Percentiles rank a stretch among this genome's conserved stretches.
These are phyloP conservation scores for Lichtheimia ramosa DNA, from an alignment of 371 early-diverging fungal species.

Conservation along the genomic window DNA sequence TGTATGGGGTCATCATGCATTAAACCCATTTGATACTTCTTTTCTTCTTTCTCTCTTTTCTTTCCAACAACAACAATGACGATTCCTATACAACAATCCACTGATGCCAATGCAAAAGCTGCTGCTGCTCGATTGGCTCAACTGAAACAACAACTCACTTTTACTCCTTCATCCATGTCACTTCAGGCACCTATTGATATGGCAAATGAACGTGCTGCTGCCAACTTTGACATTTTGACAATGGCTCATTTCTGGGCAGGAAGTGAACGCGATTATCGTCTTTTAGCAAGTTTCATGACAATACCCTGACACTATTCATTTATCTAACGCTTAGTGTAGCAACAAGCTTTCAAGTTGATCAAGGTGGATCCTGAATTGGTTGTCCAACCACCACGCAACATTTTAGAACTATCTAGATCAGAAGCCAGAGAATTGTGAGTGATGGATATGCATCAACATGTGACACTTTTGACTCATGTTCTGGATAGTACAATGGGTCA, in stretches of 20 bases:
- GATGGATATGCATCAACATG: no score
- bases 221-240: conserved; percentile 52
- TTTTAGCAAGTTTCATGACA: conserved; percentile 24
- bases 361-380: conserved; percentile 60
- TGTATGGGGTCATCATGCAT: neutral
- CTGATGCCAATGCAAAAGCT: conserved; percentile 20
- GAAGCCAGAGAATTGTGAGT: conserved; percentile 61
- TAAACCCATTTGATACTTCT: neutral
- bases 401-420: conserved; percentile 51
- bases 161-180: conserved; percentile 32
- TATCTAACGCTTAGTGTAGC: conserved; percentile 13
- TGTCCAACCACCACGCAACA: conserved; percentile 50
- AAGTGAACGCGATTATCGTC: conserved; percentile 39
- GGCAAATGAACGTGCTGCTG: conserved; percentile 50
- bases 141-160: conserved; percentile 29
- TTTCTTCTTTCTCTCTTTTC: neutral
- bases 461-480: no score
- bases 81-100: conserved; percentile 3
- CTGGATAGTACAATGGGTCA: conserved; percentile 59
- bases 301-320: neutral
- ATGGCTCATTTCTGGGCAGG: conserved; percentile 50
- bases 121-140: conserved; percentile 29
- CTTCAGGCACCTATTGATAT: conserved; percentile 41
- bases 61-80: conserved; percentile 7
- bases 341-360: conserved; percentile 50